Percentiles rank a stretch among this genome's conserved stretches.
Conservation (phyloP, 2,329 filamentous ascomycete species). For the Alternaria gansuensis region DNA sequence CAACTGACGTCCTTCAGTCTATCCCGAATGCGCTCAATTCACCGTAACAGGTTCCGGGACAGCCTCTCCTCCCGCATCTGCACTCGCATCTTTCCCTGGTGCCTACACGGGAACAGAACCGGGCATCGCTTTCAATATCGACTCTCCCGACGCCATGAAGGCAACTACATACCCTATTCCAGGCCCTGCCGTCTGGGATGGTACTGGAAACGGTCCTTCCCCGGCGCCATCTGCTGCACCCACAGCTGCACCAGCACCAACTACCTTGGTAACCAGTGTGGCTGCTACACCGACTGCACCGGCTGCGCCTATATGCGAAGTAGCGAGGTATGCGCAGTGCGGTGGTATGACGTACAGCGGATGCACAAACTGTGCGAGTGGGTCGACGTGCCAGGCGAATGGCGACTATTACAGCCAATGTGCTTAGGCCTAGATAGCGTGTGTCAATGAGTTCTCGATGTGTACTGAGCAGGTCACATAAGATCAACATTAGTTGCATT, state of each 20-base stretch:
- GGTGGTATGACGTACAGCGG: conserved; percentile 33
- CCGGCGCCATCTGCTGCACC: conserved; percentile 20
- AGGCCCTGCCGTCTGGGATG: conserved; percentile 40
- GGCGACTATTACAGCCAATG: conserved; percentile 44
- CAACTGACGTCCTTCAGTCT: conserved; percentile 55
- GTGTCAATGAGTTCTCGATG: neutral
- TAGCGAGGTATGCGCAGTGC: conserved; percentile 38
- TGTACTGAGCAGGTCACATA: no score
- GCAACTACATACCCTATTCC: conserved; percentile 41
- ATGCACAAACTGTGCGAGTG: conserved; percentile 37
- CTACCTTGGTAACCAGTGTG: conserved; percentile 31
- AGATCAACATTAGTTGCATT: no score
- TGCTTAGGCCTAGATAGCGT: neutral
- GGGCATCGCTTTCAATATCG: conserved; percentile 54
- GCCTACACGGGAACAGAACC: conserved; percentile 55
- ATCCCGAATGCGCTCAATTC: conserved; percentile 66
- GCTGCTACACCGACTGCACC: conserved; percentile 19
- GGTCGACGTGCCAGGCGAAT: conserved; percentile 32
- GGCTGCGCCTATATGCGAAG: conserved; percentile 23
- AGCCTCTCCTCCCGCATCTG: conserved; percentile 52
- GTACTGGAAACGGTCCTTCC: conserved; percentile 23
- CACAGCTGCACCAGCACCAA: conserved; percentile 18
- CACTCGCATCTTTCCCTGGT: conserved; percentile 57
- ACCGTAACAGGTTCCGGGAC: conserved; percentile 61
- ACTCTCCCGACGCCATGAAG: conserved; percentile 36